Percentiles rank a stretch among this genome's conserved stretches.
Conservation (phyloP, 2,329 filamentous ascomycete genomes). For the Curvularia verruculosa region DNA sequence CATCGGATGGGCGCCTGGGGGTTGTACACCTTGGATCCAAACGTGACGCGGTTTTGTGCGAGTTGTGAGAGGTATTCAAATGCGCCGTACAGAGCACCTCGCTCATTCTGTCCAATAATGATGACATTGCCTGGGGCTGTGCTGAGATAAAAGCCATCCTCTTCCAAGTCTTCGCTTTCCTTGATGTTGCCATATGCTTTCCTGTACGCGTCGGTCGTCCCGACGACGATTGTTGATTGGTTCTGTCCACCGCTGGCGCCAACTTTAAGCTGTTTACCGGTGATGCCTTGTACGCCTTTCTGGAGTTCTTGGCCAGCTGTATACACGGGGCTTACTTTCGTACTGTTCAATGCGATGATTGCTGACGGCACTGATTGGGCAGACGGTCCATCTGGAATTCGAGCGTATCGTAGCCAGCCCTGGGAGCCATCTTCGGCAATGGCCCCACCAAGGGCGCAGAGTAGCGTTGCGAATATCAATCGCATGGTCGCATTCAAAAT, state of each 20-base stretch:
- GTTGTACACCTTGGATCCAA: constrained; percentile 58
- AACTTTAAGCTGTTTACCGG: constrained; percentile 56
- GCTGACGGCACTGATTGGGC: constrained; percentile 55
- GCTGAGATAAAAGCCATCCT: constrained; percentile 68
- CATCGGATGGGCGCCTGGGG: constrained; percentile 68
- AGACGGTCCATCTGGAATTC: constrained; percentile 51
- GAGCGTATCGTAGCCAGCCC: constrained; percentile 70
- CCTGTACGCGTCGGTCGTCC: constrained; percentile 55
- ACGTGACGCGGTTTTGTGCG: constrained; percentile 63
- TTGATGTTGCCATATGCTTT: constrained; percentile 43
- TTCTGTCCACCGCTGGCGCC: constrained; percentile 27
- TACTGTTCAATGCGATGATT: constrained; percentile 62
- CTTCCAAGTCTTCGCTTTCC: constrained; percentile 52
- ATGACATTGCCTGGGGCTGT: constrained; percentile 56
- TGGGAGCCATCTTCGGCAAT: constrained; percentile 65
- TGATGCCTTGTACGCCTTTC: constrained; percentile 63
- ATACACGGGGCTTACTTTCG: constrained; percentile 61
- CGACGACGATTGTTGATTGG: constrained; percentile 54
- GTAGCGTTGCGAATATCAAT: constrained; percentile 7
- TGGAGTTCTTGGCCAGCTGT: constrained; percentile 65
- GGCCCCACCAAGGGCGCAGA: constrained; percentile 1
- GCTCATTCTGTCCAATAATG: constrained; percentile 70
- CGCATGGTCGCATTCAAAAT: constrained; percentile 9
- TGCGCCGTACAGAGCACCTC: constrained; percentile 70
- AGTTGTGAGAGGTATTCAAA: constrained; percentile 72